Conservation (phyloP, 2,329 filamentous ascomycete genomes). For the Talaromyces sp. region DNA sequence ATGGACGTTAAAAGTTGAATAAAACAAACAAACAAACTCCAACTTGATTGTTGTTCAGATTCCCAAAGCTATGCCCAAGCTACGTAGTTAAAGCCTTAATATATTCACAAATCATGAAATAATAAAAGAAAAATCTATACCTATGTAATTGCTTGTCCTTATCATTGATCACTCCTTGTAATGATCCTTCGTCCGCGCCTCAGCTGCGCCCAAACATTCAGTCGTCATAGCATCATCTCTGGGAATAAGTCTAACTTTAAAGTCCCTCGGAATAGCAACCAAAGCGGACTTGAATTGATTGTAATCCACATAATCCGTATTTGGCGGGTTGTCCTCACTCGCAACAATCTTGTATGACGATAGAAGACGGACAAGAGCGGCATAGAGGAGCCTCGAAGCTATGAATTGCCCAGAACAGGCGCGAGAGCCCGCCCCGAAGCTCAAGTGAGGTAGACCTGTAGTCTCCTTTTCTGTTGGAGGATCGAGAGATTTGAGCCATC, state of each 20-base stretch:
- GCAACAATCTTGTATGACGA: slow-evolving; percentile 50
- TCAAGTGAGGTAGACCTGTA: slow-evolving; percentile 50
- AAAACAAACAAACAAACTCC: no score
- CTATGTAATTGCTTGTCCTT: not conserved
- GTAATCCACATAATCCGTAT: slow-evolving; percentile 59
- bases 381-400: slow-evolving; percentile 53
- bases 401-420: slow-evolving; percentile 56
- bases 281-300: slow-evolving; percentile 57
- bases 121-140: not conserved
- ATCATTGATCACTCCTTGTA: slow-evolving; percentile 30
- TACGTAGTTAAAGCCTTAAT: no score
- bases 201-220: slow-evolving; percentile 33
- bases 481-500: slow-evolving; percentile 51
- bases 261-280: slow-evolving; percentile 56
- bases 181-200: slow-evolving; percentile 38
- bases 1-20: no score
- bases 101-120: not conserved
- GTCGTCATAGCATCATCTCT: slow-evolving; percentile 39
- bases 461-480: slow-evolving; percentile 41
- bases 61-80: no score
- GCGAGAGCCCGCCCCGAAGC: slow-evolving; percentile 54
- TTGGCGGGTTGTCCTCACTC: slow-evolving; percentile 49
- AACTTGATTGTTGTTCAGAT: not conserved
- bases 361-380: slow-evolving; percentile 50
- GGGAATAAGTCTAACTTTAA: slow-evolving; percentile 54